These are phyloP conservation scores for Conticribra weissflogii DNA, from an alignment of 108 stramenopile genomes.

Conservation along the genomic window DNA sequence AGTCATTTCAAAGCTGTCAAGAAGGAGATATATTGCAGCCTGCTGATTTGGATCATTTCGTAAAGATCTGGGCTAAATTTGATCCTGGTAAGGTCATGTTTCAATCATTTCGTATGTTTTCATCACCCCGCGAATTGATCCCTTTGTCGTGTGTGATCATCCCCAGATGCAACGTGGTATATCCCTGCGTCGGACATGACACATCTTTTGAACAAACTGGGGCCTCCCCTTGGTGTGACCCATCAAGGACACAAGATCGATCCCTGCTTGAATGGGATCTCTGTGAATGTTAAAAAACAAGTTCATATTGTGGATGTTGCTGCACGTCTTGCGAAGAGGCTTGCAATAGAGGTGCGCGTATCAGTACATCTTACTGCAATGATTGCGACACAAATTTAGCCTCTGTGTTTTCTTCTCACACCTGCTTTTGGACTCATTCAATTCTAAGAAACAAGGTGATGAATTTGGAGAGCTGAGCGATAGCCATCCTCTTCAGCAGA, in stretches of 20 bases:
- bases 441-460: conserved; percentile 49
- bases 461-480: conserved; percentile 31
- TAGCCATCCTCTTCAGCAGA: conserved; percentile 24
- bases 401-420: not conserved
- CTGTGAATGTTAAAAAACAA: conserved; percentile 23
- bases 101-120: conserved; percentile 13
- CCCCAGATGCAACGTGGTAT: conserved; percentile 15
- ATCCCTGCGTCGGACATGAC: conserved; percentile 35
- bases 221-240: conserved; percentile 45
- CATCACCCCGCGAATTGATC: not conserved
- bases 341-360: conserved; percentile 38
- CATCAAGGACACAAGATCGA: conserved; percentile 28
- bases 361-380: too few relatives aligned
- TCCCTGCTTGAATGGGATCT: conserved; percentile 25
- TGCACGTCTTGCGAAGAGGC: conserved; percentile 29
- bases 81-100: too few relatives aligned
- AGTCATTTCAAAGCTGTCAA: conserved; percentile 50
- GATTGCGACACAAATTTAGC: too few relatives aligned
- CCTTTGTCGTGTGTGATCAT: not conserved
- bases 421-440: not conserved
- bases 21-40: conserved; percentile 46
- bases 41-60: conserved; percentile 42
- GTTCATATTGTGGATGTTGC: conserved; percentile 49
- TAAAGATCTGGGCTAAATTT: conserved; percentile 34
- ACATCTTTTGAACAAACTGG: conserved; percentile 26